These are phyloP conservation scores for Neodidymelliopsis sp. DNA, from an alignment of 2,329 filamentous ascomycete species.

Conservation along the genomic window DNA sequence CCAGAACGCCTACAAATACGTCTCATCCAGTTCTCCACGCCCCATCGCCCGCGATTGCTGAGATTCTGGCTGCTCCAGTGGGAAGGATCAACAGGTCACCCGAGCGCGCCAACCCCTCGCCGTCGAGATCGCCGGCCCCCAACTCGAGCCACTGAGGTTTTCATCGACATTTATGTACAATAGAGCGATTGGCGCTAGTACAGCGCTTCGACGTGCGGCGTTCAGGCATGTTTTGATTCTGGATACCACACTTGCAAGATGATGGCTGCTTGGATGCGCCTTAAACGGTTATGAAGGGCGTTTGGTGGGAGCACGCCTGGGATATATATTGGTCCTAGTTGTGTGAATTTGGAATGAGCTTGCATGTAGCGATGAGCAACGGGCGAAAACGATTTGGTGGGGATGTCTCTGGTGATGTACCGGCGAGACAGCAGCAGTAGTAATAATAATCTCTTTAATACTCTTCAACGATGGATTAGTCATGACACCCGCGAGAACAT, in stretches of 20 bases:
- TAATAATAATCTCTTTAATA: slow-evolving; percentile 19
- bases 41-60: slow-evolving; percentile 17
- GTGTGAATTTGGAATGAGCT: not conserved
- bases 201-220: slow-evolving; percentile 3
- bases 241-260: slow-evolving; percentile 12
- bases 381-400: not conserved
- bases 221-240: slow-evolving; percentile 6
- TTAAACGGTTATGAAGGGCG: not conserved
- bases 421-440: slow-evolving; percentile 5
- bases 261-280: slow-evolving; percentile 5
- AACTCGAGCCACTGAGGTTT: slow-evolving; percentile 6
- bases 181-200: slow-evolving; percentile 1
- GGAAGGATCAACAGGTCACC: slow-evolving; percentile 12
- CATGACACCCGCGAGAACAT: no score
- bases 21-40: slow-evolving; percentile 9
- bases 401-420: slow-evolving; percentile 1
- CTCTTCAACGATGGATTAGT: not conserved
- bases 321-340: not conserved
- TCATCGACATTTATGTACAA: not conserved
- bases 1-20: slow-evolving; percentile 4
- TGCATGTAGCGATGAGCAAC: not conserved
- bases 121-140: slow-evolving; percentile 1
- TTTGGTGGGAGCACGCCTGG: not conserved
- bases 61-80: slow-evolving; percentile 17
- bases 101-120: slow-evolving; percentile 12